Conservation (phyloP, 495 filamentous ascomycete species). For the Neurospora tetraspora region DNA sequence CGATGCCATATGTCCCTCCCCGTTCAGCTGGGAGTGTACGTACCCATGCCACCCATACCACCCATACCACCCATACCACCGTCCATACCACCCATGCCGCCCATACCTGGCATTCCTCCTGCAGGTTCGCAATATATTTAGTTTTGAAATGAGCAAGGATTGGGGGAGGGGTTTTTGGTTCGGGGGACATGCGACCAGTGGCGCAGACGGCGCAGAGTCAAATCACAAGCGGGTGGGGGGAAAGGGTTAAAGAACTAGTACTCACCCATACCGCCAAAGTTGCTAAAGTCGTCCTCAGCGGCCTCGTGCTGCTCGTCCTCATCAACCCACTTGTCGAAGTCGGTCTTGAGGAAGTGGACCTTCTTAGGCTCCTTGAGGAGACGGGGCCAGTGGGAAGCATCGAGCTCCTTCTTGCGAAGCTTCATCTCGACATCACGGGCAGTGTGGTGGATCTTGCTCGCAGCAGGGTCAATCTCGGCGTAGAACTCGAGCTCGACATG, state of each 20-base stretch:
- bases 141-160: background rate
- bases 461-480: conserved; percentile 76
- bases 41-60: conserved; percentile 29
- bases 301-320: conserved; percentile 96
- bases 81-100: conserved; percentile 11
- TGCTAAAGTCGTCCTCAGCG: conserved; percentile 73
- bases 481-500: conserved; percentile 81
- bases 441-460: conserved; percentile 75
- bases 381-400: conserved; percentile 87
- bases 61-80: background rate
- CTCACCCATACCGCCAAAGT: conserved; percentile 51
- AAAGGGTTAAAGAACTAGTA: conserved; percentile 5
- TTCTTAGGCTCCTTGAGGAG: conserved; percentile 83
- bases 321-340: conserved; percentile 99
- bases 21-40: conserved; percentile 15
- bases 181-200: background rate
- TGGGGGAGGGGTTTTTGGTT: background rate
- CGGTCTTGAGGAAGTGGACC: conserved; percentile 94
- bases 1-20: background rate
- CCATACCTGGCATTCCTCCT: conserved; percentile 40
- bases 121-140: conserved; percentile 8
- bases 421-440: conserved; percentile 78
- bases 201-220: background rate
- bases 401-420: conserved; percentile 91
- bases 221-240: background rate